Conservation (phyloP, 805 yeast species). For the Pichia cabralensis region DNA sequence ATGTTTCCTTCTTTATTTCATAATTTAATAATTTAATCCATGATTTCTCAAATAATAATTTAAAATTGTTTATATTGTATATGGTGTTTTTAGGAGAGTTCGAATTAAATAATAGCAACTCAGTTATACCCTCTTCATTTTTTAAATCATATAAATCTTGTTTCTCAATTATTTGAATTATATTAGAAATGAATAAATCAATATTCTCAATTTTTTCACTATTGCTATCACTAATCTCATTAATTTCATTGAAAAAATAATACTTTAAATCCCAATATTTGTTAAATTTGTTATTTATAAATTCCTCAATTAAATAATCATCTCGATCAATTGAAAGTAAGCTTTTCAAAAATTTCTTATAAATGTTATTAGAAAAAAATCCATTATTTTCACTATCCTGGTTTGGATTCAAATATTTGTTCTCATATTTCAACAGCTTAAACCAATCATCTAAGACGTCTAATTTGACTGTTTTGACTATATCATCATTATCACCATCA, state of each 20-base stretch:
- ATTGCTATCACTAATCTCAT: too few relatives aligned
- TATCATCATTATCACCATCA: conserved; percentile 26
- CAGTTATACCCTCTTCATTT: conserved; percentile 23
- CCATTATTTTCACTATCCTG: too few relatives aligned
- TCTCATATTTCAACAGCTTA: conserved; percentile 52
- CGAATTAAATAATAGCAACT: conserved; percentile 21
- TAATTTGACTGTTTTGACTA: too few relatives aligned
- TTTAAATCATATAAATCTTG: conserved; percentile 24
- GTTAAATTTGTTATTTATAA: conserved; percentile 41
- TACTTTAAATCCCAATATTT: conserved; percentile 71
- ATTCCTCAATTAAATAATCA: conserved; percentile 34
- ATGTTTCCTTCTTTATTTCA: conserved; percentile 36
- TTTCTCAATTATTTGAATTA: conserved; percentile 29
- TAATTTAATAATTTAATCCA: conserved; percentile 47
- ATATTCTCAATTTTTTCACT: conserved; percentile 9
- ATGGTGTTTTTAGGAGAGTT: conserved; percentile 37
- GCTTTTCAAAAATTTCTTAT: conserved; percentile 29
- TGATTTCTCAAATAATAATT: conserved; percentile 56
- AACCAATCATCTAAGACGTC: too few relatives aligned
- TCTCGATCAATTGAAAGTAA: conserved; percentile 29
- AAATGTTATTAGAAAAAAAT: conserved; percentile 52
- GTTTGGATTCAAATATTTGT: conserved; percentile 39
- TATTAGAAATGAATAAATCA: conserved; percentile 25
- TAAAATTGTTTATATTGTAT: conserved; percentile 32
- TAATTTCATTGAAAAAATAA: conserved; percentile 50